Evolutionary conservation across 2,329 filamentous ascomycete species (phyloP).

Genomic region (Keithomyces neogunnii): DNA sequence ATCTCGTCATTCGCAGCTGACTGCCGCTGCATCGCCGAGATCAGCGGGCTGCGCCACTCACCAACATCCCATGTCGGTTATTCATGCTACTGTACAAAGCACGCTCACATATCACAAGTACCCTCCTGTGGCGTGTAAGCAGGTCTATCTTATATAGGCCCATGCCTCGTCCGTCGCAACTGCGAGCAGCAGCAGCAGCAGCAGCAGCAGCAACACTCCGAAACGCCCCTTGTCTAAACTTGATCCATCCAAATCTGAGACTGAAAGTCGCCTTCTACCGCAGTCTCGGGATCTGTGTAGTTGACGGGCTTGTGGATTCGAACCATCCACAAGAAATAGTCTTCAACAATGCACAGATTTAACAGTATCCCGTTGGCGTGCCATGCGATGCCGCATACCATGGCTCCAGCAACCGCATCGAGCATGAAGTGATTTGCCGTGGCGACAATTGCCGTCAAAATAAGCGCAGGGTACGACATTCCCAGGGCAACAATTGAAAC

Average conservation of each 20-base stretch:
- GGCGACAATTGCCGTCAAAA: conserved; percentile 59
- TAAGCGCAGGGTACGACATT: conserved; percentile 54
- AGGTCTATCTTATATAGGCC: too few species aligned
- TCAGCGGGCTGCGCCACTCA: too few species aligned
- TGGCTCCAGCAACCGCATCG: conserved; percentile 59
- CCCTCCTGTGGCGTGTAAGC: too few species aligned
- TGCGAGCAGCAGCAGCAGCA: too few species aligned
- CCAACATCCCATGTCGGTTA: too few species aligned
- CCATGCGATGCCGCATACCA: conserved; percentile 59
- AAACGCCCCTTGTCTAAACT: too few species aligned
- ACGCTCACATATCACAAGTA: too few species aligned
- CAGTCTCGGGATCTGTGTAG: conserved; percentile 27
- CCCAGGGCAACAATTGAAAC: conserved; percentile 37
- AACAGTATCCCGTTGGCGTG: conserved; percentile 43
- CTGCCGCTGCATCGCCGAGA: too few species aligned
- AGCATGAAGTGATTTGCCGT: conserved; percentile 68
- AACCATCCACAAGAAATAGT: conserved; percentile 56
- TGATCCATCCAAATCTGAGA: background rate
- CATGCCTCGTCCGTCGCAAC: too few species aligned
- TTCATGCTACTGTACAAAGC: too few species aligned
- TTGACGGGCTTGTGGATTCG: conserved; percentile 56
- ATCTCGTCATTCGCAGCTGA: too few species aligned
- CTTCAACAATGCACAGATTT: conserved; percentile 57
- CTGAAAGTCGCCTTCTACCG: conserved; percentile 25
- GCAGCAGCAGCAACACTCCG: too few species aligned